Base-by-base conservation (phyloP, 768 basidiomycete species). In the Pulveroboletus frians region DNA sequence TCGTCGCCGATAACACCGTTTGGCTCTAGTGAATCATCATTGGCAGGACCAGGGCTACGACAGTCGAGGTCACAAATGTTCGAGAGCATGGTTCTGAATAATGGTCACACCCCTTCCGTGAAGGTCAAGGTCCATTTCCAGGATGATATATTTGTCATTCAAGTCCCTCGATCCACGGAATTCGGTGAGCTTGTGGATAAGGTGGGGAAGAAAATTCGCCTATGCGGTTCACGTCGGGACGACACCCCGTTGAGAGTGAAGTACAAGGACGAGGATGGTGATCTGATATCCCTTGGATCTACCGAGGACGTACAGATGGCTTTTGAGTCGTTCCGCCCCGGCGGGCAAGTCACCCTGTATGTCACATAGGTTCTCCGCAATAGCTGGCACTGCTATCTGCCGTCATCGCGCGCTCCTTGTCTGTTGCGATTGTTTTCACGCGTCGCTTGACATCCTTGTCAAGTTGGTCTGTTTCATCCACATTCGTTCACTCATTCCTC, bases 281-380 rank as follows among this genome's bases (percentile, higher is more conserved):
- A 95, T 63, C 74, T 92, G 77, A 81, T 95, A 39, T 86, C 83
- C 27, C 76, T 95, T 53, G 86, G 85, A 14, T 91, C 88, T 39
- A 92, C 91, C 31, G 92, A 95, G 66, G 92, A 95, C 64, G 87
- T 94, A 31, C 88, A 91, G 58, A 91, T 95, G 81, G 92, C 92
- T 34, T 93, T 95, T 56, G 92, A 93, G 69, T 78, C 83, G 50
- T 84, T 80, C 69, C 76, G 81, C 54, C 82, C 85, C 27, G 85
- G 84, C n/a, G 81, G 81, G 53, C 88, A 88, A 69, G 86, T 91
- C 50, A 85, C 82, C 15, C 76, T 91, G 41, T 88, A 81, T 68
- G 88, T 91, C 61, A 84, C 80, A 65, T 90, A 73, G 81, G 42
- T 31, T 36, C 21, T 18, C 11, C 13, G n/a, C 34, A 5, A 20